Evolutionary conservation across 1,139 yeast genomes (phyloP), one percentile per base, ranked within the genome.

Genomic region (Lodderomyces pseudojiufengensis): DNA sequence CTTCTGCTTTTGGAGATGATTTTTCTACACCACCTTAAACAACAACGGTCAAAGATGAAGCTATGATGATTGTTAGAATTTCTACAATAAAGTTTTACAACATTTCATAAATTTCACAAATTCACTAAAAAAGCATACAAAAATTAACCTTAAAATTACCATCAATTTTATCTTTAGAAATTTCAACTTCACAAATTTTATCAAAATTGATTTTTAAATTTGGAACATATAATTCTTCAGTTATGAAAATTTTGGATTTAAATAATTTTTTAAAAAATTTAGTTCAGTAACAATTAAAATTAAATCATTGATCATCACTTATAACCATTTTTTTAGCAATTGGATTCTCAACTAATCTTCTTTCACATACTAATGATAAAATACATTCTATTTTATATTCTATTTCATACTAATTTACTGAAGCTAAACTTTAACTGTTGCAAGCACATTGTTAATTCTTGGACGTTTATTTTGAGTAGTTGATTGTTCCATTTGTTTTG

Each of bases 281-380:
- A 35, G 33, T 31, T 41, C 33, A 7, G 21, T 16, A 24, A 24
- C 33, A 4, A 25, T 20, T 24, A 37, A 34, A 9, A 24, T 29
- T 24, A 37, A 29, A 27, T 33, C 40, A 9, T 24, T 30, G 4
- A 28, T 20, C 9, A 32, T 37, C 32, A 16, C 32, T 25, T 9
- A 29, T 4, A 9, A 9, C 25, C 9, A 18, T 12, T 10, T 26
- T 9, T 14, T 6, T 3, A 31, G 32, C 14, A 16, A 18, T 18
- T 18, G 5, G 5, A 7, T 18, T 18, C 7, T 18, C 7, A 7
- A 3, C 22, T n/a, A 31, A 36, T 10, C 21, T 15, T 20, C 32
- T 36, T 9, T 35, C 40, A 24, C 40, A 39, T 12, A 39, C 21
- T 20, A 39, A 33, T 9, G 37, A 18, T 37, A 37, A 33, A 33